These are phyloP conservation scores for Eucalyptus brandiana DNA, from an alignment of 345 rosid species.

Conservation along the genomic window DNA sequence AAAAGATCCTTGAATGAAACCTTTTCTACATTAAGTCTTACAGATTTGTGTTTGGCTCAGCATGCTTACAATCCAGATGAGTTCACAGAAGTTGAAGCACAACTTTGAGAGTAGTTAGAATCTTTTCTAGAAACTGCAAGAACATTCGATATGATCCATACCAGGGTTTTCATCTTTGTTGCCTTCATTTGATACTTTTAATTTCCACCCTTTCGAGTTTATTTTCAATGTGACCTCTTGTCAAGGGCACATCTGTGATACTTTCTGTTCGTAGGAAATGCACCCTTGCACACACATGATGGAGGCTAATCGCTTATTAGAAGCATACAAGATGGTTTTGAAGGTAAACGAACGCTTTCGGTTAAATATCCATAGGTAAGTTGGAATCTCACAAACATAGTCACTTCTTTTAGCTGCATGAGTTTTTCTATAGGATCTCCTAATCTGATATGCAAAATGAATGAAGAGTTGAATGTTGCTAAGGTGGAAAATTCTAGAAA, in stretches of 20 bases:
- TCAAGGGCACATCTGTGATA: background rate
- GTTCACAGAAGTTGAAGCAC: constrained; percentile 75
- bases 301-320: constrained; percentile 94
- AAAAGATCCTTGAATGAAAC: background rate
- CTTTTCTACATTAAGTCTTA: background rate
- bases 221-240: background rate
- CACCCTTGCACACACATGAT: constrained; percentile 99
- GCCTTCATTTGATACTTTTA: background rate
- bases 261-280: constrained; percentile 41
- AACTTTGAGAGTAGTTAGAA: constrained; percentile 63
- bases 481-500: background rate
- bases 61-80: constrained; percentile 95
- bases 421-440: background rate
- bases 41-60: constrained; percentile 5
- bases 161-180: constrained; percentile 36
- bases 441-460: background rate
- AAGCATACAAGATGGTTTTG: constrained; percentile 95
- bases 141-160: constrained; percentile 83
- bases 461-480: background rate
- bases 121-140: constrained; percentile 90
- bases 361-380: background rate
- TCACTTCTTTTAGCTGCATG: background rate
- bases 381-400: background rate
- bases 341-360: constrained; percentile 30
- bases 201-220: background rate